Evolutionary conservation across 1,284 basidiomycete species (phyloP).

Genomic region (Gymnopus androsaceus): DNA sequence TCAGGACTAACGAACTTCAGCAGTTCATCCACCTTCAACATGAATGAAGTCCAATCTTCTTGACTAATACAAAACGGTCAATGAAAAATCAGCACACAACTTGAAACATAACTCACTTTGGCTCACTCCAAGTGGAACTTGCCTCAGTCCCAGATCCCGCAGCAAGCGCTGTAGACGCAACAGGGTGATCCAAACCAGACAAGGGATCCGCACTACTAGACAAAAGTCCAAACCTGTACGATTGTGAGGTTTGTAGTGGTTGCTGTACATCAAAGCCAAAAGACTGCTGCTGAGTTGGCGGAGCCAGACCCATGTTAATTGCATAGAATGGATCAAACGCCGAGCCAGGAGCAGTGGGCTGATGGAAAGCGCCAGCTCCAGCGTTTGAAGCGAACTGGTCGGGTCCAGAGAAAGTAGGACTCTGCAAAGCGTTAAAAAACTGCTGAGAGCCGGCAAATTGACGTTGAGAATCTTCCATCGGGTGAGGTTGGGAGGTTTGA

Average conservation of each 20-base stretch:
- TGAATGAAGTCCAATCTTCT: slow-evolving; percentile 8
- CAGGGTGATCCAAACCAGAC: too few species aligned
- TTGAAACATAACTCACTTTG: not conserved
- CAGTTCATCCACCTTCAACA: slow-evolving; percentile 9
- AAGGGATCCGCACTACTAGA: too few species aligned
- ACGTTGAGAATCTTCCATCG: not conserved
- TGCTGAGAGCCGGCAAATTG: slow-evolving; percentile 4
- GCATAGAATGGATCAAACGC: not conserved
- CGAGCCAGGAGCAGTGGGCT: not conserved
- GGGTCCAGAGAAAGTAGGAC: too few species aligned
- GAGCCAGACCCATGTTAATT: not conserved
- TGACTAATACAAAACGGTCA: not conserved
- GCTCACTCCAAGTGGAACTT: not conserved
- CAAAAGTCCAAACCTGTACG: not conserved
- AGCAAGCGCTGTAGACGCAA: too few species aligned
- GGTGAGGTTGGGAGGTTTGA: not conserved
- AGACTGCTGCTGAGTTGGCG: not conserved
- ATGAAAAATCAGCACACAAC: not conserved
- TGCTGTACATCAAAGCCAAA: not conserved
- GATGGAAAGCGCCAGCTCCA: not conserved
- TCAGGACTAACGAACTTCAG: not conserved
- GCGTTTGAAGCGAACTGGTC: too few species aligned
- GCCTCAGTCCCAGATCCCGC: not conserved
- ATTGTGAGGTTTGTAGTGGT: too few species aligned
- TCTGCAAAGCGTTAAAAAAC: not conserved